Evolutionary conservation across 345 rosid genomes (phyloP), one percentile per base, ranked within the genome.

Genomic region (Toxicodendron radicans): DNA sequence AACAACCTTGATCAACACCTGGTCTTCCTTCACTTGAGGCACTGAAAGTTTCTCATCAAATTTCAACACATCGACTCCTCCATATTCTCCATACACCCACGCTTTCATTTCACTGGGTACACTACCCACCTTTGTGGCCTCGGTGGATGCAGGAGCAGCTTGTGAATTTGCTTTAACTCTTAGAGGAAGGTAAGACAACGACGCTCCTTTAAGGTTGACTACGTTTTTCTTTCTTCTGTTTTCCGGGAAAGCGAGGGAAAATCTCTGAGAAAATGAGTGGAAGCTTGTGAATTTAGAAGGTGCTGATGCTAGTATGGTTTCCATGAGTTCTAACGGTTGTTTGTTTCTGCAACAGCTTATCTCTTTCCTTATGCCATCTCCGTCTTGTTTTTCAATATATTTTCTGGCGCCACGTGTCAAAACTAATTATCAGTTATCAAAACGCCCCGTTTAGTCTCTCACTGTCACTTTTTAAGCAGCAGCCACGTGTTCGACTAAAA

Each of bases 61-160:
- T 86, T 89, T 92, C 83, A 95, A 74, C 46, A 91, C 99, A 71
- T 95, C 92, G 14, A 84, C 89, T n/a, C 91, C 92, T 0, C 97
- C 97, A 62, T 95, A 92, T 59, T 88, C 97, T 12, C 79, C 81
- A 73, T 95, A 91, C 0, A 91, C 76, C 97, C 97, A 92, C 0
- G 94, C 94, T 83, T 90, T 95, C 99, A 92, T 95, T 71, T 83
- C 85, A 3, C 68, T 75, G 0, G 99, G 99, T 16, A 90, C 64
- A 0, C 79, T 27, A n/a, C 82, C 64, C n/a, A 51, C 52, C 27
- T 80, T 74, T 45, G 79, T 35, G 75, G 85, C 24, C 56, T 83
- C 81, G 0, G 89, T 62, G 11, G 88, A 65, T 5, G 75, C 80
- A 7, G 87, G 80, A 20, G 92, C 80, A 18, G 88, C 80, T 77